Evolutionary conservation across 1,284 basidiomycete species (phyloP).

Genomic region (Tilletia caries): DNA sequence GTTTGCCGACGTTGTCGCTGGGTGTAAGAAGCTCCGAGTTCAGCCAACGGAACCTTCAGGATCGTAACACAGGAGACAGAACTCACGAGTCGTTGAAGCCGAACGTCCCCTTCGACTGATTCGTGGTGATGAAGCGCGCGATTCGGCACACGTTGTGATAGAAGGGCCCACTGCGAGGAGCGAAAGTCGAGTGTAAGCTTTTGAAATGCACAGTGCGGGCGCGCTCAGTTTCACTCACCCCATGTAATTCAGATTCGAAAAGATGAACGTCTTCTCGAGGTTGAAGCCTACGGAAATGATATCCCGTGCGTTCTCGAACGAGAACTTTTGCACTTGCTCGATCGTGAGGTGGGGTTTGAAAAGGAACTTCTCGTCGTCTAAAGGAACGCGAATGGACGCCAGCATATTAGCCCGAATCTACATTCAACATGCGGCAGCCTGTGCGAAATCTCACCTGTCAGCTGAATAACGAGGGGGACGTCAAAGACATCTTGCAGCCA

Average conservation of each 20-base stretch:
- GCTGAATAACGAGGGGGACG: constrained; percentile 87
- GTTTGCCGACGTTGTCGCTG: constrained; percentile 96
- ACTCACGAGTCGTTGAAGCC: constrained; percentile 69
- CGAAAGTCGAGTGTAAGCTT: neutral
- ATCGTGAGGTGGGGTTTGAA: constrained; percentile 91
- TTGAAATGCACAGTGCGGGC: too few relatives aligned
- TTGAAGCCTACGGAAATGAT: constrained; percentile 96
- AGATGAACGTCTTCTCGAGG: constrained; percentile 91
- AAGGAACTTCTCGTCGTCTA: constrained; percentile 96
- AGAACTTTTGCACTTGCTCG: constrained; percentile 81
- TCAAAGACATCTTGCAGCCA: constrained; percentile 97
- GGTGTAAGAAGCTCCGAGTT: too few relatives aligned
- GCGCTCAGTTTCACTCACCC: constrained; percentile 54
- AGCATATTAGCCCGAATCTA: constrained; percentile 2
- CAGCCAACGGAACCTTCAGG: too few relatives aligned
- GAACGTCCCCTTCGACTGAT: constrained; percentile 90
- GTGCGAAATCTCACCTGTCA: constrained; percentile 66
- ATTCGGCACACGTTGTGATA: constrained; percentile 93
- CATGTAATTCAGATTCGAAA: constrained; percentile 84
- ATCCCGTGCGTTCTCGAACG: constrained; percentile 82
- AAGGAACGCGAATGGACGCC: neutral
- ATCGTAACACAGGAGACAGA: neutral
- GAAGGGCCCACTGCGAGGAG: constrained; percentile 65
- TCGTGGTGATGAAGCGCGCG: constrained; percentile 86
- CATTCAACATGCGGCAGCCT: constrained; percentile 12